Base-by-base conservation (phyloP, 2,329 filamentous ascomycete genomes). In the Cladophialophora bantiana region DNA sequence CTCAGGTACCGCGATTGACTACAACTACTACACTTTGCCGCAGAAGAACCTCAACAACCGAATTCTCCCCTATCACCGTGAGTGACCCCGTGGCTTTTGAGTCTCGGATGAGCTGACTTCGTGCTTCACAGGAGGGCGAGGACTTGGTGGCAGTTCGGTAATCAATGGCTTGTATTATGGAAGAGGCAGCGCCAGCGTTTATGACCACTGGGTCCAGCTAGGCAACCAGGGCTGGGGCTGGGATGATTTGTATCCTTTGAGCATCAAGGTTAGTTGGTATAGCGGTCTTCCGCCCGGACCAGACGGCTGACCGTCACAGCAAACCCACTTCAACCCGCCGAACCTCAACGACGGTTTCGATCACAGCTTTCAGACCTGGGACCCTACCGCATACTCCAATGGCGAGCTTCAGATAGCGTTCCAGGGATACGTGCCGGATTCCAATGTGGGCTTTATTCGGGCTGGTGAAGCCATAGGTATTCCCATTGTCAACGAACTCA, bases 401-500 rank as follows among this genome's bases (percentile, higher is more conserved):
- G 59, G 59, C 5, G 50, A 55, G 36, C 38, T 77, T 1, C 66
- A 77, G 64, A 73, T 77, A 7, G 71, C 35, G 20, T 62, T 62
- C 38, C 59, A 62, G n/a, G 59, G 59, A 2, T 77, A 74, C 48
- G 75, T 77, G 7, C 72, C 75, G 0, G 65, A 71, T 3, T 75
- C 74, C 4, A 73, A 71, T 1, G 68, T 74, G 20, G 74, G 68
- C 0, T 77, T 77, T 26, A 71, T 77, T 13, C 36, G 69, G 26
- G 75, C 75, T 40, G 71, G 69, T 32, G 74, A 77, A 59, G 71
- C 74, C 13, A 68, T 71, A 5, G 68, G 73, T 15, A 74, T 77
- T n/a, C 74, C 75, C 0, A 73, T 77, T n/a, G 74, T 77, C 10
- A 62, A 76, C 9, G 76, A 78, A 18, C 67, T 77, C 7, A 77